A percentile compares a stretch with the other conserved stretches of the same genome.
These are phyloP conservation scores for Metarhizium anisopliae DNA, from an alignment of 2,329 filamentous ascomycete genomes.

Conservation along the genomic window DNA sequence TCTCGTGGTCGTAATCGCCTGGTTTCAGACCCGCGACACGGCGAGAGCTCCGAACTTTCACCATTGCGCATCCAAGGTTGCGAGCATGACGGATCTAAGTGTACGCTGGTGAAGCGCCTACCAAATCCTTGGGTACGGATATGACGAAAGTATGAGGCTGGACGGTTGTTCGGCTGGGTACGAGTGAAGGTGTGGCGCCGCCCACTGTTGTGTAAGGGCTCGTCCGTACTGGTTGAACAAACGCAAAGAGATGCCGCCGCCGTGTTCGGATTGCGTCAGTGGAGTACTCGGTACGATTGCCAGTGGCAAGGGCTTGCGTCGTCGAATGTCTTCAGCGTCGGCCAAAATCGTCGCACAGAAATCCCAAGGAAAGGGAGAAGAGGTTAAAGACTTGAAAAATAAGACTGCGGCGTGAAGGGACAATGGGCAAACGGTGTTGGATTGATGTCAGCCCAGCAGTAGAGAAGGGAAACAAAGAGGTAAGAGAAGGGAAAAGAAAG, in stretches of 20 bases:
- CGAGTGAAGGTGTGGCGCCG: not conserved
- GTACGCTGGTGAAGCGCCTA: not conserved
- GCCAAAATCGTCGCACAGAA: not conserved
- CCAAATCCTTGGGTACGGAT: not conserved
- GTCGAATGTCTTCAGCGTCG: not conserved
- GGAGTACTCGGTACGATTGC: not conserved
- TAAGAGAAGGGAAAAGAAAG: not conserved
- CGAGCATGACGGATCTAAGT: slow-evolving; percentile 11
- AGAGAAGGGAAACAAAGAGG: not conserved
- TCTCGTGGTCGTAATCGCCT: slow-evolving; percentile 61
- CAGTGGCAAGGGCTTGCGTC: not conserved
- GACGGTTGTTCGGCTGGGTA: not conserved
- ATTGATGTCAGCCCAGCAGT: not conserved
- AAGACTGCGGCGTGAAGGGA: not conserved
- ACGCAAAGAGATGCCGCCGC: not conserved
- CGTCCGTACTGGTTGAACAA: not conserved
- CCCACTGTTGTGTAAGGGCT: not conserved
- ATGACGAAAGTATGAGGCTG: not conserved
- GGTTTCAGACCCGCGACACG: slow-evolving; percentile 47
- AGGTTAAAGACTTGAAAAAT: not conserved
- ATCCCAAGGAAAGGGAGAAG: not conserved
- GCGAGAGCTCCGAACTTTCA: slow-evolving; percentile 39
- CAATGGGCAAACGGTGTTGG: not conserved
- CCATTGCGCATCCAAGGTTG: slow-evolving; percentile 16
- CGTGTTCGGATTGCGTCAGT: not conserved